Evolutionary conservation across 352 stramenopile genomes (phyloP).

Genomic region (Globisporangium camurandrum): DNA sequence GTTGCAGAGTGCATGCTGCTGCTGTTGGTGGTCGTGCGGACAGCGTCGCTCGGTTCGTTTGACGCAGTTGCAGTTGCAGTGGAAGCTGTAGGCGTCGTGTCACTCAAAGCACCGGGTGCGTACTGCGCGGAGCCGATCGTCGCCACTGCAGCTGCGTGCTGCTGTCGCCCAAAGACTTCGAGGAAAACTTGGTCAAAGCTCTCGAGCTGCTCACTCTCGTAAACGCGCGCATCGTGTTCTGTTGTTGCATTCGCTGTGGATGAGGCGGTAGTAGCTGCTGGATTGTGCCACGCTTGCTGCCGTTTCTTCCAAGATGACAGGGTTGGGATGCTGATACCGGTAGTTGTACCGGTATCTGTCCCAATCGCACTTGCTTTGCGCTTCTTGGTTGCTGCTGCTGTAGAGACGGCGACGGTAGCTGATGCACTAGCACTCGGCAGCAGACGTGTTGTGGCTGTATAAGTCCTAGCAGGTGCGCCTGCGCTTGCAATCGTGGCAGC

Average conservation of each 20-base stretch:
- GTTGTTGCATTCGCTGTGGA: background rate
- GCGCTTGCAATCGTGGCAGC: background rate
- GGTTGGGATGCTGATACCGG: background rate
- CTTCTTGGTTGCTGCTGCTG: slow-evolving; percentile 9
- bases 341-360: background rate
- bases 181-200: slow-evolving; percentile 50
- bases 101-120: slow-evolving; percentile 3
- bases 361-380: slow-evolving; percentile 3
- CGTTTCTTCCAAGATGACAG: slow-evolving; percentile 13
- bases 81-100: too few species aligned
- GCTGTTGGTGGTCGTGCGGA: background rate
- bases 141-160: slow-evolving; percentile 11
- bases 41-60: background rate
- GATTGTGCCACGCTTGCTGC: slow-evolving; percentile 17
- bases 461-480: background rate
- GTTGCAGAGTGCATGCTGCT: background rate
- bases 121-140: slow-evolving; percentile 3
- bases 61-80: too few species aligned
- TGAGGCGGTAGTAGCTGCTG: background rate
- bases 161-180: slow-evolving; percentile 29
- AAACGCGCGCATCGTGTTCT: background rate
- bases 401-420: too few species aligned
- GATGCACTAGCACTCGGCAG: background rate
- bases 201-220: slow-evolving; percentile 18
- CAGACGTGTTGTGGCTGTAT: too few species aligned